These are phyloP conservation scores for Podaxis pistillaris DNA, from an alignment of 768 basidiomycete species.

Conservation along the genomic window DNA sequence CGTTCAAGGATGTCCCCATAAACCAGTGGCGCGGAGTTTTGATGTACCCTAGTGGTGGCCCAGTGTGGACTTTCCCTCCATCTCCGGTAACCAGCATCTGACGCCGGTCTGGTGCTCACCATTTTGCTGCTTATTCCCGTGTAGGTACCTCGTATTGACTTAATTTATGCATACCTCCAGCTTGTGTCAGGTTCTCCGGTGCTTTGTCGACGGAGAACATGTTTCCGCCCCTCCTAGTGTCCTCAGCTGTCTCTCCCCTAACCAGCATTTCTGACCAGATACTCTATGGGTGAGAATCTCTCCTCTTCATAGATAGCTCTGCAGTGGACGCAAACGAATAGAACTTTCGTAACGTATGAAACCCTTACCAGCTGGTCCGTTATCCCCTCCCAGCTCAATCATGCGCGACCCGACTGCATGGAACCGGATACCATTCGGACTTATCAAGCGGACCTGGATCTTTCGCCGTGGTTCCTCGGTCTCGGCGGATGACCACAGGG, in stretches of 20 bases:
- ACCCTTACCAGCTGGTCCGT: not conserved
- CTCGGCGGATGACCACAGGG: constrained; percentile 6
- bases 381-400: not conserved
- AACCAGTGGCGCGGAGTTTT: not conserved
- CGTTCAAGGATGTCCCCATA: not conserved
- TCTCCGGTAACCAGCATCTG: not conserved
- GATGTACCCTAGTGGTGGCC: not conserved
- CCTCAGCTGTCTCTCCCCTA: too few species aligned
- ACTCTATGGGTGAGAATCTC: not conserved
- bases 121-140: not conserved
- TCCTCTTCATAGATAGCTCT: not conserved
- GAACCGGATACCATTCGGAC: constrained; percentile 3
- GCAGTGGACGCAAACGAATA: not conserved
- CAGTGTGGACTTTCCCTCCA: not conserved
- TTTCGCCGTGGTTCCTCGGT: constrained; percentile 4
- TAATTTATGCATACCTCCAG: not conserved
- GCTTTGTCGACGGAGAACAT: too few species aligned
- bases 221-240: too few species aligned
- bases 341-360: not conserved
- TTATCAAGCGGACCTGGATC: constrained; percentile 3
- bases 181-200: not conserved
- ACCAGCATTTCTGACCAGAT: not conserved
- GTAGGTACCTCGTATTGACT: not conserved
- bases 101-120: not conserved
- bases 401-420: not conserved